Conservation (phyloP, 306 rosid genomes). For the Quercus suber region DNA sequence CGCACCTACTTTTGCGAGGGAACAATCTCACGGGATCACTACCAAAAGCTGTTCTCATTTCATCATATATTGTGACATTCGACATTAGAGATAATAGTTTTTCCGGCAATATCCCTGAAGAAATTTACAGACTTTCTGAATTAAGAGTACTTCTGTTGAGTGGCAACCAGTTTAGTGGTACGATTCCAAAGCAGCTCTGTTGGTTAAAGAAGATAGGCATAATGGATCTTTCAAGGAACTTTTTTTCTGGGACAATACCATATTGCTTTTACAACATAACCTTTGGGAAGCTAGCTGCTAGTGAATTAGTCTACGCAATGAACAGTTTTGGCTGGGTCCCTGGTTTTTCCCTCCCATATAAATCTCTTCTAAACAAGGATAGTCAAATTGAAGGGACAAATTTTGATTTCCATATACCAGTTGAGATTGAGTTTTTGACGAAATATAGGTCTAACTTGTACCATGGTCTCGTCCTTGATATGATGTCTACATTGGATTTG, state of each 20-base stretch:
- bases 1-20: constrained; percentile 5
- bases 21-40: constrained; percentile 11
- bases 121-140: constrained; percentile 1
- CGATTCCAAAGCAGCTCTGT: constrained; percentile 15
- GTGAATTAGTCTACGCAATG: not conserved
- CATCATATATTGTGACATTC: not conserved
- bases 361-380: no score
- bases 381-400: no score
- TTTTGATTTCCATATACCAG: no score
- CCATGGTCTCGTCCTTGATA: not conserved
- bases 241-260: constrained; percentile 11
- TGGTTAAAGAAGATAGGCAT: not conserved
- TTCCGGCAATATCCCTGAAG: constrained; percentile 12
- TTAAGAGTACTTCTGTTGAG: constrained; percentile 13
- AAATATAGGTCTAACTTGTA: not conserved
- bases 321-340: no score
- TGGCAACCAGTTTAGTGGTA: constrained; percentile 14
- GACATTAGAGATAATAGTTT: constrained; percentile 16
- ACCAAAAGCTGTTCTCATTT: not conserved
- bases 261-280: constrained; percentile 9
- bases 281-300: not conserved
- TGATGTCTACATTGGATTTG: constrained; percentile 1
- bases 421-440: not conserved
- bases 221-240: constrained; percentile 13
- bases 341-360: no score